These are phyloP conservation scores for Sugiyamaella americana DNA, from an alignment of 805 yeast genomes.

Conservation along the genomic window DNA sequence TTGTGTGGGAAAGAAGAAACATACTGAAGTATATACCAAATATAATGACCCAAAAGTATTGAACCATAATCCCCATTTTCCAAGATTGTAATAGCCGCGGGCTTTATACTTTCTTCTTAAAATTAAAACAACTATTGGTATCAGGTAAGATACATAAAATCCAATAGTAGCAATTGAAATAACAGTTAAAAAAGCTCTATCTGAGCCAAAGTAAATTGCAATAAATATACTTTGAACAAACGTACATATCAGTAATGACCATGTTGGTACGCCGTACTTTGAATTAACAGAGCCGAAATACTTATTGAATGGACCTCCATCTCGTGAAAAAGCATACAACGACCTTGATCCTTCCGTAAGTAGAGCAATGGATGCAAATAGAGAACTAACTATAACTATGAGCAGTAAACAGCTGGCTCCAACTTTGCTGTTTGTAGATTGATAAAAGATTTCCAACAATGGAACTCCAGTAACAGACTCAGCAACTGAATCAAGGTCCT, in stretches of 20 bases:
- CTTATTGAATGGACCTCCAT: slow-evolving; percentile 33
- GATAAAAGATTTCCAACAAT: slow-evolving; percentile 21
- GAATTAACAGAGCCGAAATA: slow-evolving; percentile 9
- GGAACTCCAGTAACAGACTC: slow-evolving; percentile 22
- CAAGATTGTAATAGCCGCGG: slow-evolving; percentile 12
- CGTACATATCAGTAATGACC: slow-evolving; percentile 6
- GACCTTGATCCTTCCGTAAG: slow-evolving; percentile 44
- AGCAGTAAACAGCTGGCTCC: slow-evolving; percentile 19
- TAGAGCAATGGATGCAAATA: slow-evolving; percentile 16
- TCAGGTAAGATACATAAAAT: slow-evolving; percentile 10
- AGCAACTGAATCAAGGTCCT: slow-evolving; percentile 20
- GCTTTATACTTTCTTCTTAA: slow-evolving; percentile 6
- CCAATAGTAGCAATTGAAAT: slow-evolving; percentile 14
- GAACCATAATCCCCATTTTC: slow-evolving; percentile 8
- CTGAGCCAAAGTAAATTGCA: slow-evolving; percentile 14
- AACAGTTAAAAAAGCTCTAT: slow-evolving; percentile 14
- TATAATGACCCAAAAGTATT: slow-evolving; percentile 20
- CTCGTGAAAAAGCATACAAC: slow-evolving; percentile 57
- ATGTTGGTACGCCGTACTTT: slow-evolving; percentile 8
- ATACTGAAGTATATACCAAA: slow-evolving; percentile 21
- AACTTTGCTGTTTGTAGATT: slow-evolving; percentile 18
- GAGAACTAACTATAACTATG: slow-evolving; percentile 20
- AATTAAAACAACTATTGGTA: slow-evolving; percentile 11
- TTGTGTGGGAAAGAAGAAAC: slow-evolving; percentile 26
- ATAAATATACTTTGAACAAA: slow-evolving; percentile 8